These are phyloP conservation scores for Ustilago shanxiensis DNA, from an alignment of 1,284 basidiomycete species.

Conservation along the genomic window DNA sequence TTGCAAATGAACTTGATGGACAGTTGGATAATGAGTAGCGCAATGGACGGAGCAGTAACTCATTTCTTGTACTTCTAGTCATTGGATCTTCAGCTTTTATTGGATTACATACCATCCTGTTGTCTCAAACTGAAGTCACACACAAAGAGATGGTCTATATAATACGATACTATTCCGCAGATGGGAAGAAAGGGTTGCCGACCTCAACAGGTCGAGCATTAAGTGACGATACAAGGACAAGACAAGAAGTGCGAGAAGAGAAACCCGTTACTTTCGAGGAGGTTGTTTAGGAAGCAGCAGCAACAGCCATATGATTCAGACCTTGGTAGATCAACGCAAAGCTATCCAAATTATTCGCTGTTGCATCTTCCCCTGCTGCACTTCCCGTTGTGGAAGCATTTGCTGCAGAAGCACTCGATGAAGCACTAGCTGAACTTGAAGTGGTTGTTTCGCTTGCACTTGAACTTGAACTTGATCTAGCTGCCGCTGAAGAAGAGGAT, in stretches of 20 bases:
- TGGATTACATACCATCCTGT: not conserved
- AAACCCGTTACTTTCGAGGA: slow-evolving; percentile 18
- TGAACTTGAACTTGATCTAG: not conserved
- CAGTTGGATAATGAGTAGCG: slow-evolving; percentile 53
- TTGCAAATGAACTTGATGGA: slow-evolving; percentile 62
- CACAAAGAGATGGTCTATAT: not conserved
- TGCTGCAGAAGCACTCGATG: slow-evolving; percentile 7
- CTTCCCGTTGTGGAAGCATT: not conserved
- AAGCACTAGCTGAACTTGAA: slow-evolving; percentile 1
- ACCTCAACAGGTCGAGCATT: slow-evolving; percentile 24
- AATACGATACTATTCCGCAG: not conserved
- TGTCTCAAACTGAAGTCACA: too few species aligned
- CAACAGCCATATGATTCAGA: slow-evolving; percentile 43
- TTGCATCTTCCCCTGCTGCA: not conserved
- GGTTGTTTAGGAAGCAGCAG: slow-evolving; percentile 18
- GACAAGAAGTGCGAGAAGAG: too few species aligned
- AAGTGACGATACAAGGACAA: slow-evolving; percentile 7
- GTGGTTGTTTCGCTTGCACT: not conserved
- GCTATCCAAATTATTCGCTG: slow-evolving; percentile 33
- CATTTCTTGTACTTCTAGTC: slow-evolving; percentile 13
- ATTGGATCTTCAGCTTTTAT: not conserved
- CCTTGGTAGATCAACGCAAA: slow-evolving; percentile 48
- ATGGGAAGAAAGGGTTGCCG: not conserved
- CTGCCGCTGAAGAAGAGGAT: not conserved
- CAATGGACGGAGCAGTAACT: too few species aligned